phyloP scores from a whole-genome alignment of 495 filamentous ascomycete species.

The Usnea hakonensis region DNA sequence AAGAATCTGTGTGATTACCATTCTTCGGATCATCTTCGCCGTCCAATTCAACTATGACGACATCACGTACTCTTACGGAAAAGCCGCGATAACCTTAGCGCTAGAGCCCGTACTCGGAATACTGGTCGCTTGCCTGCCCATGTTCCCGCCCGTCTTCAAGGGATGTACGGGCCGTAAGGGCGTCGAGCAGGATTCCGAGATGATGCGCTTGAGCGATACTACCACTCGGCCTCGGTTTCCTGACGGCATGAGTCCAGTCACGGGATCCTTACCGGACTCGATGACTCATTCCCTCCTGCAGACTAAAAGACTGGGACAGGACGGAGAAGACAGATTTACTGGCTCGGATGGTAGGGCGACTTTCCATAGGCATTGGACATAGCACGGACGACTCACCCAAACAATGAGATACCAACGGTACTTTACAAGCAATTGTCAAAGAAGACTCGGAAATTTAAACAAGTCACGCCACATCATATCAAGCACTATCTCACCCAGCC shows the following conservation, averaged over 20 bases:
- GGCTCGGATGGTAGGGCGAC: background rate
- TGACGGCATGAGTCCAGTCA: background rate
- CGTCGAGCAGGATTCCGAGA: background rate
- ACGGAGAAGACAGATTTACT: background rate
- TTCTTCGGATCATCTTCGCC: slow-evolving; percentile 1
- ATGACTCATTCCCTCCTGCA: background rate
- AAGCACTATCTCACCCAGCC: too few species aligned
- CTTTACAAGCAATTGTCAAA: too few species aligned
- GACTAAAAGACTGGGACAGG: background rate
- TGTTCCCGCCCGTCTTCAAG: slow-evolving; percentile 9
- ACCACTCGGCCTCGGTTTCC: background rate
- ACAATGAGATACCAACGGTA: too few species aligned
- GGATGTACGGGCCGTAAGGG: background rate
- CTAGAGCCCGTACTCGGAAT: slow-evolving; percentile 8
- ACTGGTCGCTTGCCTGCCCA: slow-evolving; percentile 5
- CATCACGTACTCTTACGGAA: background rate
- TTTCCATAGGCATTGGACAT: background rate
- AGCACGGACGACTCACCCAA: too few species aligned
- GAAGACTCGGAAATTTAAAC: too few species aligned
- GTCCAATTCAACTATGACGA: background rate
- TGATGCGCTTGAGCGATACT: background rate
- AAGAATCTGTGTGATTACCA: slow-evolving; percentile 8
- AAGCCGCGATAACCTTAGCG: background rate
- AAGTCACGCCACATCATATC: too few species aligned
- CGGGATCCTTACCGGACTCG: background rate